phyloP scores from a whole-genome alignment of 2,329 filamentous ascomycete genomes.

The Falciphora oryzae region DNA sequence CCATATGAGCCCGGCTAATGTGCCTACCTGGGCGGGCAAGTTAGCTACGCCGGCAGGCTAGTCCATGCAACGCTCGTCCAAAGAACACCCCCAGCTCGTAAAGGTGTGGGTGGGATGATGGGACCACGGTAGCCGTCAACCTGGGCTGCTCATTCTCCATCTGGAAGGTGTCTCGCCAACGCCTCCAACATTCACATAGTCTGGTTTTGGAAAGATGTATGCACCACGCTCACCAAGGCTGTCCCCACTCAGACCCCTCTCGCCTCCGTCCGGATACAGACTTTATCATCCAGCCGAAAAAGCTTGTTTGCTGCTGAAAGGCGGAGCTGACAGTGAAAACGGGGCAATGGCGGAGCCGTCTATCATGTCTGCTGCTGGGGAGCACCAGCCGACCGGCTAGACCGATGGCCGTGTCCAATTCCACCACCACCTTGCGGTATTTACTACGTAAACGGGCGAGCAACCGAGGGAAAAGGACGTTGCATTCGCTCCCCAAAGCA shows the following conservation, averaged over 20 bases:
- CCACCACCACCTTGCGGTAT: neutral
- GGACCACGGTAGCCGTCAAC: neutral
- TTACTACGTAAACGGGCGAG: too few species aligned
- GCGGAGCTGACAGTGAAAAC: neutral
- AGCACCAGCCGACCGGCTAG: neutral
- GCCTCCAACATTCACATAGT: neutral
- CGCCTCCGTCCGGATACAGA: too few species aligned
- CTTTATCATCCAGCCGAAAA: neutral
- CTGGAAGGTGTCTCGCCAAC: neutral
- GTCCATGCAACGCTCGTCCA: neutral
- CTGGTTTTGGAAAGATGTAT: too few species aligned
- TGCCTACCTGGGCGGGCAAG: too few species aligned
- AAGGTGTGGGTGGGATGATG: neutral
- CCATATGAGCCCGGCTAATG: too few species aligned
- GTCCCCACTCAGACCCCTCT: too few species aligned
- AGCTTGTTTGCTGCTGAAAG: neutral
- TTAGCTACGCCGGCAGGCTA: too few species aligned
- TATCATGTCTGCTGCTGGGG: slow-evolving; percentile 7
- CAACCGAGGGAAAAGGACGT: neutral
- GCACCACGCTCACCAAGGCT: too few species aligned
- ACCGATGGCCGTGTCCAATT: too few species aligned
- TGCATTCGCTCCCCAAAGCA: neutral
- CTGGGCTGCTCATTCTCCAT: neutral
- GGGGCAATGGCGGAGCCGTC: neutral
- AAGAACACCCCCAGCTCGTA: neutral